Conservation (phyloP, 2,329 filamentous ascomycete genomes). For the Pestalotiopsis sp. region DNA sequence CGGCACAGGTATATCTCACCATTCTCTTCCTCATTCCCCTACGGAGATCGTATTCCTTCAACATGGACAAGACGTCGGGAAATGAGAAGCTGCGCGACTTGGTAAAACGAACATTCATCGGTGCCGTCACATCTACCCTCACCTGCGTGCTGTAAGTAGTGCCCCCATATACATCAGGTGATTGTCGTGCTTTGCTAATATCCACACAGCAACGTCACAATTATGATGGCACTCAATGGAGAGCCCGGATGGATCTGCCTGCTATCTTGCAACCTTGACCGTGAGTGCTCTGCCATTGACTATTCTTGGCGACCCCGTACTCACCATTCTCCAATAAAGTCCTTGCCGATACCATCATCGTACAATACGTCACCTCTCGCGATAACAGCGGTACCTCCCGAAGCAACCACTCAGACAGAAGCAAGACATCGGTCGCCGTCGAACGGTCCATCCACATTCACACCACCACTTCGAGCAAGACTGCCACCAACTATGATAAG, state of each 20-base stretch:
- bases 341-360: slow-evolving; percentile 61
- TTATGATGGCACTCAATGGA: slow-evolving; percentile 60
- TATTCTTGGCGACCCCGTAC: neutral
- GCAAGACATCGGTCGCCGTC: neutral
- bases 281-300: slow-evolving; percentile 38
- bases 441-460: neutral
- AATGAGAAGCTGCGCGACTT: slow-evolving; percentile 50
- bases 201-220: slow-evolving; percentile 54
- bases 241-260: slow-evolving; percentile 69
- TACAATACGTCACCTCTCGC: slow-evolving; percentile 61
- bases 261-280: slow-evolving; percentile 66
- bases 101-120: slow-evolving; percentile 61
- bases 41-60: slow-evolving; percentile 52
- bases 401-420: neutral
- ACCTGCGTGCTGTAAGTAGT: slow-evolving; percentile 58
- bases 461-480: neutral
- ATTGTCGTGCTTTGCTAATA: neutral
- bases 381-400: slow-evolving; percentile 39
- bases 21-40: slow-evolving; percentile 62
- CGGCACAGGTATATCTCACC: slow-evolving; percentile 55
- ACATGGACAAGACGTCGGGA: slow-evolving; percentile 41
- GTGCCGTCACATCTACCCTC: slow-evolving; percentile 56
- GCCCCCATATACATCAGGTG: too few relatives aligned
- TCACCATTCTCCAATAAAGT: slow-evolving; percentile 38
- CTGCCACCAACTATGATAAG: neutral